A percentile compares a stretch with the other conserved stretches of the same genome.
phyloP scores from a whole-genome alignment of 2,329 filamentous ascomycete species.

The Clonostachys sp. region DNA sequence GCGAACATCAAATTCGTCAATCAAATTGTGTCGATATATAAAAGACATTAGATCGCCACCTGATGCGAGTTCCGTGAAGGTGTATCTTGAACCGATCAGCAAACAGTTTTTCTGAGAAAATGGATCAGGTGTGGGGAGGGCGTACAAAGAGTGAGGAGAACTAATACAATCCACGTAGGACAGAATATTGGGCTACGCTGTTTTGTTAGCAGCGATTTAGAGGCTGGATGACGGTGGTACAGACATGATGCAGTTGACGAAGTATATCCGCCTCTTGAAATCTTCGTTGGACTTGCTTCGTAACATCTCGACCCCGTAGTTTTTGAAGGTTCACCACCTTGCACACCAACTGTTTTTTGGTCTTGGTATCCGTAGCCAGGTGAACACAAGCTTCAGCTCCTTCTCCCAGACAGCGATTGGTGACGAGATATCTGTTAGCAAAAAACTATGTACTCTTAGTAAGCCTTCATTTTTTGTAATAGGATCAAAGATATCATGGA shows the following conservation, averaged over 20 bases:
- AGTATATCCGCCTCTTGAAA: constrained; percentile 48
- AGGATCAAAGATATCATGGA: not conserved
- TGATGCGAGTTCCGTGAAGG: constrained; percentile 52
- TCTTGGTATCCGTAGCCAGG: constrained; percentile 37
- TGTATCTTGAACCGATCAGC: constrained; percentile 30
- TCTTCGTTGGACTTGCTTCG: constrained; percentile 22
- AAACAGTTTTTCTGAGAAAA: not conserved
- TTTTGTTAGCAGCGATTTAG: constrained; percentile 3
- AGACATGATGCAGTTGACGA: constrained; percentile 47
- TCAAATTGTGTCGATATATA: constrained; percentile 23
- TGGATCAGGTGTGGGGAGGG: not conserved
- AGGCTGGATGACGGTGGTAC: constrained; percentile 8
- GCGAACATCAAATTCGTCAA: constrained; percentile 35
- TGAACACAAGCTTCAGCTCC: constrained; percentile 30
- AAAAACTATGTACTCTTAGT: constrained; percentile 17
- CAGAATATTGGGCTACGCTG: constrained; percentile 47
- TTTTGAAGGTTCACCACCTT: constrained; percentile 54
- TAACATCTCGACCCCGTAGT: constrained; percentile 5
- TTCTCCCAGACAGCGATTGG: constrained; percentile 26
- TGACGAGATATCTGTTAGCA: constrained; percentile 22
- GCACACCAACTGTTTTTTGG: constrained; percentile 60
- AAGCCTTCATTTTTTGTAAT: not conserved
- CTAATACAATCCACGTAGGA: constrained; percentile 44
- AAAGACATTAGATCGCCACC: constrained; percentile 51
- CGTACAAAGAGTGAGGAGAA: constrained; percentile 41